Conservation (phyloP, 441 rosid genomes). For the Gossypium gossypioides region DNA sequence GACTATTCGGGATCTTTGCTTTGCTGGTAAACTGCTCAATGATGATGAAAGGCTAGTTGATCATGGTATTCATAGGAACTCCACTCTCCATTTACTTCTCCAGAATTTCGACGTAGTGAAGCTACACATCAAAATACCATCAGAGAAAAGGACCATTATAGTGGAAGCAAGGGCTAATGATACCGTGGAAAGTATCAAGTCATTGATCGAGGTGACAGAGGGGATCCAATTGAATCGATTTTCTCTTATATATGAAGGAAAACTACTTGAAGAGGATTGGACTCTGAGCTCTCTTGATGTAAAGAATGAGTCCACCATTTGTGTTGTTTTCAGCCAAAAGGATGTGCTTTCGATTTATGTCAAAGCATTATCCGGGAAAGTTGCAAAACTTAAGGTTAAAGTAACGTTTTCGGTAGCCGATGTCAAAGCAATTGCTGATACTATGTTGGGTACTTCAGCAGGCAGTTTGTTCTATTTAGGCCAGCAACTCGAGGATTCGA, state of each 20-base stretch:
- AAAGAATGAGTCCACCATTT: slow-evolving; percentile 16
- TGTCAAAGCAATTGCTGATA: slow-evolving; percentile 22
- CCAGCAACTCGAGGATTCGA: slow-evolving; percentile 23
- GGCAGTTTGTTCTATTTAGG: slow-evolving; percentile 11
- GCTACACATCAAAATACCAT: slow-evolving; percentile 17
- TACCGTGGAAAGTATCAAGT: slow-evolving; percentile 19
- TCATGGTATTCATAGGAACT: slow-evolving; percentile 5
- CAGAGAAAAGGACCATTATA: slow-evolving; percentile 6
- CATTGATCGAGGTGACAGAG: slow-evolving; percentile 17
- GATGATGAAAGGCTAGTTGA: slow-evolving; percentile 16
- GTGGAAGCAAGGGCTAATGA: slow-evolving; percentile 16
- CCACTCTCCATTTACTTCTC: slow-evolving; percentile 15
- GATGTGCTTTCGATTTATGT: slow-evolving; percentile 20
- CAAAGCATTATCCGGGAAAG: slow-evolving; percentile 6
- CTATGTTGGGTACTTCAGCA: slow-evolving; percentile 6
- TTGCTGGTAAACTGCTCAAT: slow-evolving; percentile 11
- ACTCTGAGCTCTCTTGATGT: slow-evolving; percentile 20
- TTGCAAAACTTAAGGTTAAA: slow-evolving; percentile 17
- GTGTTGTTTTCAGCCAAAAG: slow-evolving; percentile 15
- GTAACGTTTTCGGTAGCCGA: slow-evolving; percentile 14
- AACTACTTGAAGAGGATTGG: slow-evolving; percentile 20
- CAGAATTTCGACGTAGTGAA: not conserved
- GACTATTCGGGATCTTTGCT: slow-evolving; percentile 14
- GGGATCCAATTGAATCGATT: slow-evolving; percentile 16
- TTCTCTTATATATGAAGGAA: slow-evolving; percentile 18